Evolutionary conservation across 2,329 filamentous ascomycete genomes (phyloP), one percentile per base, ranked within the genome.

Genomic region (Cercospora janseana): DNA sequence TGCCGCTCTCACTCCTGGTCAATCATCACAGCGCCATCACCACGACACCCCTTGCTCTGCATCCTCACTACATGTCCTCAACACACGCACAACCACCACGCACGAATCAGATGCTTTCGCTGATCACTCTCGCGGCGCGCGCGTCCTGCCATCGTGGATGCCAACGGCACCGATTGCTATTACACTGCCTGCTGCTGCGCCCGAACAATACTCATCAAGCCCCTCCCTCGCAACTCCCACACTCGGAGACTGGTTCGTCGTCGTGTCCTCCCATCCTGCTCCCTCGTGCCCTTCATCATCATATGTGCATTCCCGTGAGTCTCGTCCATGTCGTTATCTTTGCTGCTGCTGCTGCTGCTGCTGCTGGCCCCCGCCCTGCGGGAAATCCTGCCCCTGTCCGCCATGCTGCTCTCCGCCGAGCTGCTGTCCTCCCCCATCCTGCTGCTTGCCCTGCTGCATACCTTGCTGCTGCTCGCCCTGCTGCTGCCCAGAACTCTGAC

Each of bases 161-260:
- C 43, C 43, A 46, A 35, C 13, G 20, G 13, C n/a, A 46, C 31
- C 44, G 37, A 38, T 38, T 38, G 44, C 32, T 46, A 38, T 46
- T 38, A 46, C 44, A 46, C 44, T 46, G 44, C 32, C n/a, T n/a
- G n/a, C n/a, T n/a, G n/a, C n/a, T n/a, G 44, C 44, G 44, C 44
- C 23, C 29, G 13, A 29, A n/a, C 18, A 27, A 26, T 37, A 6
- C 20, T 46, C 40, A 20, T 38, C 18, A 38, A 38, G 44, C 44
- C 29, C 44, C 44, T 31, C 29, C 44, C 44, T 31, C 38, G 44
- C 24, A 18, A 46, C 31, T 35, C 31, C n/a, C n/a, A n/a, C n/a
- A n/a, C 44, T 21, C 32, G 32, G 32, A 38, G 44, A 46, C 44
- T 46, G 44, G 44, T 38, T 24, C 44, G 38, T 46, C 32, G 13